Evolutionary conservation across 176 grass and related monocot species (phyloP), one percentile per base, ranked within the genome.

Genomic region (Zizania latifolia): DNA sequence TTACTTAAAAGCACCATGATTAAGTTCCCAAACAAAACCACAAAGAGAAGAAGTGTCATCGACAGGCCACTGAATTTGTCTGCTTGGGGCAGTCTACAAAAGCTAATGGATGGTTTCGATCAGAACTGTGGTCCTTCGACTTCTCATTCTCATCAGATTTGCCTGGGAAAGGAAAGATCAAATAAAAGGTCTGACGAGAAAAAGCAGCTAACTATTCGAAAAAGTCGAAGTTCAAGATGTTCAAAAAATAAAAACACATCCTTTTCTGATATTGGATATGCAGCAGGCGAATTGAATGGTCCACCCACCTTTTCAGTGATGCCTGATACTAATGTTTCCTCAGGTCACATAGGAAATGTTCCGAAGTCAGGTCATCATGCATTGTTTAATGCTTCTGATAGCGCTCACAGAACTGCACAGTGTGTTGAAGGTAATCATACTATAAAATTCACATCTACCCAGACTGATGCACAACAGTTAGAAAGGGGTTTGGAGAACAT

Each of bases 11-110:
- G 71, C 39, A 83, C 56, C 62, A 55, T 40, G 4, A 19, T n/a
- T 82, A 79, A 55, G 62, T 59, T 88, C 67, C 79, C 82, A 58
- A 88, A 80, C 43, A 83, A 82, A 89, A 71, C 36, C 5, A 80
- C 68, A 37, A 99, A 83, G 65, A 83, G 81, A 80, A 90, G 92
- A 92, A 94, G 83, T 46, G 78, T 46, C 71, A 84, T 61, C 12
- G 79, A 75, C 55, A 87, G 96, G 83, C 14, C 76, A 57, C 41
- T 36, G 57, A 72, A 70, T 61, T 71, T 58, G 55, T 90, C 74
- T 45, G 19, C 17, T 58, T 99, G 96, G 96, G 92, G 96, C 22
- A 33, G 36, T 68, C 59, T 79, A 70, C 58, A 58, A 44, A 88
- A 84, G 58, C 61, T 99, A 78, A 29, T 72, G 30, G 71, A 54